These are phyloP conservation scores for Fusarium verticillioides DNA, from an alignment of 2,329 filamentous ascomycete genomes.

Conservation along the genomic window DNA sequence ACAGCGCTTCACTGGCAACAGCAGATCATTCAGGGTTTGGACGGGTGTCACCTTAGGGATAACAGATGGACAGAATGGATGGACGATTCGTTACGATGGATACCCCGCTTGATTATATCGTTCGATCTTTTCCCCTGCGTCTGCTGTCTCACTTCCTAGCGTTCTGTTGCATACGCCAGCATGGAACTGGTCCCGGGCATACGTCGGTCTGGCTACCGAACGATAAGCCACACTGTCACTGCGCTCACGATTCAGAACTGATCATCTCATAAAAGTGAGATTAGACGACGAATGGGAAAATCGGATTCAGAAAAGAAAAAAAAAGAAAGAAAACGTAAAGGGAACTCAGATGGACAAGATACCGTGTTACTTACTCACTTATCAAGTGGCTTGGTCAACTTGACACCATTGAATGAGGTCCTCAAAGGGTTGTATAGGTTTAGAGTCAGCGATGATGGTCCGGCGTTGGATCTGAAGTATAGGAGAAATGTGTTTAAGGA, in stretches of 20 bases:
- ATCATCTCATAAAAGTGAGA: constrained; percentile 18
- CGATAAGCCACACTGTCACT: constrained; percentile 23
- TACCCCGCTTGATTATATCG: constrained; percentile 51
- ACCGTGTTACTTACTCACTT: not conserved
- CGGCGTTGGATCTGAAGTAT: constrained; percentile 53
- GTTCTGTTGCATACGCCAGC: constrained; percentile 33
- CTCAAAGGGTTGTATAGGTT: constrained; percentile 45
- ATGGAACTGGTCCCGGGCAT: constrained; percentile 24
- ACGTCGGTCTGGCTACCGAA: constrained; percentile 44
- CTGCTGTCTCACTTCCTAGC: constrained; percentile 31
- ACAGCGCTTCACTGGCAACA: constrained; percentile 55
- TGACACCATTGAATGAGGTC: constrained; percentile 20
- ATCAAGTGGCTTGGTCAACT: constrained; percentile 14
- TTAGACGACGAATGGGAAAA: constrained; percentile 17
- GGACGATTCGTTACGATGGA: constrained; percentile 58
- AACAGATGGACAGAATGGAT: constrained; percentile 56
- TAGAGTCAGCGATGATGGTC: constrained; percentile 55
- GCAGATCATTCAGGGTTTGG: constrained; percentile 43
- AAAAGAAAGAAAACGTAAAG: constrained; percentile 8
- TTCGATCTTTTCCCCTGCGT: constrained; percentile 38
- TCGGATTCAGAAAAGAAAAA: constrained; percentile 30
- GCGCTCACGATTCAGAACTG: constrained; percentile 2
- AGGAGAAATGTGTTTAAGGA: constrained; percentile 26
- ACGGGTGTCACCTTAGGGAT: constrained; percentile 44
- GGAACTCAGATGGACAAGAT: constrained; percentile 34